Percentiles rank a stretch among this genome's conserved stretches.
These are phyloP conservation scores for Corylus avellana DNA, from an alignment of 306 rosid genomes.

Conservation along the genomic window DNA sequence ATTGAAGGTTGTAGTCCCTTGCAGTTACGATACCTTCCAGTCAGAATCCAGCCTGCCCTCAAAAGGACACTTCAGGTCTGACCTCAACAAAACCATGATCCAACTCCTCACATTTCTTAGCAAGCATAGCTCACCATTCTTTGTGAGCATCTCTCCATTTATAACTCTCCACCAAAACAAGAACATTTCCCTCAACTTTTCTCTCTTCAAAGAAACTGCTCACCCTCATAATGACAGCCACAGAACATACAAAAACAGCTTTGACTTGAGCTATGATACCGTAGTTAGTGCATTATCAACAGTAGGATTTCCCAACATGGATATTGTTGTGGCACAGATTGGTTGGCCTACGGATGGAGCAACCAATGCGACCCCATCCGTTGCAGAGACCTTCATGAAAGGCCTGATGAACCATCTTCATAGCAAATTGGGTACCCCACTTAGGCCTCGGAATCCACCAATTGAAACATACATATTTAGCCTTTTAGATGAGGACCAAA, in stretches of 20 bases:
- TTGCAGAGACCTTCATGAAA: slow-evolving; percentile 75
- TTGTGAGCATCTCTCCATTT: slow-evolving; percentile 78
- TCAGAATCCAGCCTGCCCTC: slow-evolving; percentile 63
- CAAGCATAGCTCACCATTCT: slow-evolving; percentile 70
- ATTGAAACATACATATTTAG: slow-evolving; percentile 62
- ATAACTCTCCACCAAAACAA: slow-evolving; percentile 53
- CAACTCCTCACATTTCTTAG: slow-evolving; percentile 76
- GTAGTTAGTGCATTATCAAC: slow-evolving; percentile 54
- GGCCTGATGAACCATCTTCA: slow-evolving; percentile 69
- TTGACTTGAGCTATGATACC: slow-evolving; percentile 74
- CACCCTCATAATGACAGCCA: slow-evolving; percentile 58
- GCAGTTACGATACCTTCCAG: slow-evolving; percentile 78
- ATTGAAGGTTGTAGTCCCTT: slow-evolving; percentile 91
- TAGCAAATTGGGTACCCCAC: slow-evolving; percentile 68
- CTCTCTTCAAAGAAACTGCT: slow-evolving; percentile 69
- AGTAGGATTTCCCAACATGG: slow-evolving; percentile 63
- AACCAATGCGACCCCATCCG: slow-evolving; percentile 54
- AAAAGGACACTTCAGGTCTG: slow-evolving; percentile 67
- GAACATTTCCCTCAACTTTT: slow-evolving; percentile 71
- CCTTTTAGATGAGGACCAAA: slow-evolving; percentile 88
- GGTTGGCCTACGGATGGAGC: slow-evolving; percentile 99
- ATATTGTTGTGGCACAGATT: slow-evolving; percentile 73
- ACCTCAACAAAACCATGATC: slow-evolving; percentile 78
- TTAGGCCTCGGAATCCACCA: slow-evolving; percentile 61
- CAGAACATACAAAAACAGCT: slow-evolving; percentile 73